These are phyloP conservation scores for Colletotrichum brevisporum DNA, from an alignment of 2,329 filamentous ascomycete species.

Conservation along the genomic window DNA sequence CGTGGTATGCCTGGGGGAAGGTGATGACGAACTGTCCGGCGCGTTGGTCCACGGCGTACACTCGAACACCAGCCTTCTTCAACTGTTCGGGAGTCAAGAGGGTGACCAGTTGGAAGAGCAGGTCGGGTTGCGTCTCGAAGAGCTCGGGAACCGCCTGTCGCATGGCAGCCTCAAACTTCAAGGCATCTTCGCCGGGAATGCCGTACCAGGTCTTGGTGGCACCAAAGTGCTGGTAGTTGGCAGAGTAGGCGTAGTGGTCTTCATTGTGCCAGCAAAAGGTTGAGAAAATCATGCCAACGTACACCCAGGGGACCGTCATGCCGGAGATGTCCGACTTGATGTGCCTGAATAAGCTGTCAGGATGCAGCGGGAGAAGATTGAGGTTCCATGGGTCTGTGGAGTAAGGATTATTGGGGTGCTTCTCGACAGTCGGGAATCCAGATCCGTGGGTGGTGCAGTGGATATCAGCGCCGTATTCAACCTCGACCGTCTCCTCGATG, in stretches of 20 bases:
- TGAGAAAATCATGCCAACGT: conserved; percentile 99
- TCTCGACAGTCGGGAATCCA: conserved; percentile 94
- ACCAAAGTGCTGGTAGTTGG: conserved; percentile 98
- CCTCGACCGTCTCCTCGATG: conserved; percentile 94
- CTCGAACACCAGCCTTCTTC: conserved; percentile 90
- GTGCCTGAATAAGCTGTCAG: conserved; percentile 93
- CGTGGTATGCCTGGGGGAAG: conserved; percentile 96
- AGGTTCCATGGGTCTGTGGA: conserved; percentile 95
- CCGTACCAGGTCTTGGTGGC: conserved; percentile 99
- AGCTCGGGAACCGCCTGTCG: conserved; percentile 93
- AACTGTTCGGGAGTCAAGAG: conserved; percentile 93
- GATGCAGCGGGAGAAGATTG: conserved; percentile 90
- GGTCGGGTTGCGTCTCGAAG: conserved; percentile 96
- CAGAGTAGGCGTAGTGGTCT: conserved; percentile 97
- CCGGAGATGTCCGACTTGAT: conserved; percentile 99
- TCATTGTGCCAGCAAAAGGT: conserved; percentile 99
- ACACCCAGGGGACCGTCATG: conserved; percentile 99
- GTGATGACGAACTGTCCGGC: conserved; percentile 97
- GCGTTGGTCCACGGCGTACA: conserved; percentile 95
- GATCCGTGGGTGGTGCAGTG: conserved; percentile 98
- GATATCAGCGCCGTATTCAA: conserved; percentile 98
- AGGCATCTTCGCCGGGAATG: conserved; percentile 92
- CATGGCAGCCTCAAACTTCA: conserved; percentile 97
- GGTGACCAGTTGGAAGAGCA: conserved; percentile 97
- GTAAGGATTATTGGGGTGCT: conserved; percentile 88